Percentiles rank a stretch among this genome's conserved stretches.
Evolutionary conservation across 805 yeast species (phyloP).

Genomic region (Candida nonsorbophila): DNA sequence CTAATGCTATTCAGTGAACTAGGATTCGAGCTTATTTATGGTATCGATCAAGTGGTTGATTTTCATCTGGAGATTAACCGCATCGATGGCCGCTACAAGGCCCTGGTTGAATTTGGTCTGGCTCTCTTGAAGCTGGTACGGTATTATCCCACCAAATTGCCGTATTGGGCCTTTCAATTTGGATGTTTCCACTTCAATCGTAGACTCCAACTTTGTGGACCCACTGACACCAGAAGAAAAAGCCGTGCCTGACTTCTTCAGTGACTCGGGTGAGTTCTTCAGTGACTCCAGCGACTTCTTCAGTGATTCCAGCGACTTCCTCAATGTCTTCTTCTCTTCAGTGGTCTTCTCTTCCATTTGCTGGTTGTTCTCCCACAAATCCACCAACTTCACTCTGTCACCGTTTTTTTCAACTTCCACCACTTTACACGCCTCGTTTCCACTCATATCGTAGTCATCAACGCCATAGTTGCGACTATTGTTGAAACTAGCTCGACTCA

Average conservation of each 20-base stretch:
- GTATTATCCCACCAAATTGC: constrained; percentile 46
- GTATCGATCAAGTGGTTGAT: constrained; percentile 13
- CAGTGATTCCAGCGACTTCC: too few relatives aligned
- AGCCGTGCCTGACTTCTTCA: too few relatives aligned
- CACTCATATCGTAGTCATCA: constrained; percentile 36
- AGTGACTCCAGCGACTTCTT: too few relatives aligned
- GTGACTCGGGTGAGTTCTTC: too few relatives aligned
- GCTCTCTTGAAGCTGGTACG: constrained; percentile 32
- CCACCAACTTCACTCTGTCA: background rate
- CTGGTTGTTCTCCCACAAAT: constrained; percentile 7
- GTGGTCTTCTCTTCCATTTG: too few relatives aligned
- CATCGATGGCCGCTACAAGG: constrained; percentile 15
- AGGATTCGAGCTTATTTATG: constrained; percentile 1
- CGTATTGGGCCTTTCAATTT: constrained; percentile 24
- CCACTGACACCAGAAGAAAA: too few relatives aligned
- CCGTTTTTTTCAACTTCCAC: constrained; percentile 5
- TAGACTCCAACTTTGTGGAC: too few relatives aligned
- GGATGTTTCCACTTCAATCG: constrained; percentile 1
- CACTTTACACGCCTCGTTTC: constrained; percentile 16
- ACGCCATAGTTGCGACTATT: constrained; percentile 24
- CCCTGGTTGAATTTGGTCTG: constrained; percentile 32
- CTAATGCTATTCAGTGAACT: background rate
- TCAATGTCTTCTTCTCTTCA: too few relatives aligned
- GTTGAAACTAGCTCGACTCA: constrained; percentile 42
- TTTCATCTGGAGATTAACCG: constrained; percentile 13